phyloP scores from a whole-genome alignment of 2,329 filamentous ascomycete genomes.

The Exophiala bonariae region DNA sequence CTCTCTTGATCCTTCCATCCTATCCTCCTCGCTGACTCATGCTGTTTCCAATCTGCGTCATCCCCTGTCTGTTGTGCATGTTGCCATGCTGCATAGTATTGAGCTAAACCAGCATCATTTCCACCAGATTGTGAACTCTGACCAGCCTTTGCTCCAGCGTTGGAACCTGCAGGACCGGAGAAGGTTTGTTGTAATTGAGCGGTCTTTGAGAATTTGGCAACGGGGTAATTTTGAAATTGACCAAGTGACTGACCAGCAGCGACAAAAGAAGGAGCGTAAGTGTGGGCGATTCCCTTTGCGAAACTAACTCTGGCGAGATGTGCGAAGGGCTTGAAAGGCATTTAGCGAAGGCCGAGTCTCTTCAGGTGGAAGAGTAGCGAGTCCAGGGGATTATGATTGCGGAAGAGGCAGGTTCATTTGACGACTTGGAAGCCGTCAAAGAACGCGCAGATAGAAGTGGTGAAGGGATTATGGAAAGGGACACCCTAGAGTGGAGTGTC shows the following conservation, averaged over 20 bases:
- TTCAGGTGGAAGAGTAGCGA: conserved; percentile 63
- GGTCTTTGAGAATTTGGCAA: conserved; percentile 52
- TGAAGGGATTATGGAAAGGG: conserved; percentile 15
- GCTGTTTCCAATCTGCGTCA: conserved; percentile 86
- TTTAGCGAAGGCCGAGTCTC: conserved; percentile 75
- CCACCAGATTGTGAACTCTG: conserved; percentile 49
- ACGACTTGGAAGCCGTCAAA: conserved; percentile 83
- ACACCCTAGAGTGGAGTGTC: conserved; percentile 29
- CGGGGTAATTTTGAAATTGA: conserved; percentile 51
- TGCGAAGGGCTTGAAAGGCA: conserved; percentile 71
- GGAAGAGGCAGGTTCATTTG: conserved; percentile 96
- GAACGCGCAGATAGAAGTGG: conserved; percentile 66
- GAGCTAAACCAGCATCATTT: conserved; percentile 71
- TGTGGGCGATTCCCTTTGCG: conserved; percentile 94
- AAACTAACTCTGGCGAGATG: conserved; percentile 96
- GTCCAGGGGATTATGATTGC: conserved; percentile 45
- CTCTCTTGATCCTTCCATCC: conserved; percentile 71
- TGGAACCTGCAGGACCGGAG: conserved; percentile 57
- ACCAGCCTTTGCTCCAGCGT: conserved; percentile 56
- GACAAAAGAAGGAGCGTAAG: conserved; percentile 96
- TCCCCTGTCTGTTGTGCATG: conserved; percentile 68
- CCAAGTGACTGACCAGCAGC: conserved; percentile 81
- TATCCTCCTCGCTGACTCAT: conserved; percentile 82
- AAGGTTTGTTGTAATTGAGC: conserved; percentile 77
- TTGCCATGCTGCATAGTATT: conserved; percentile 89